Conservation (phyloP, 768 basidiomycete genomes). For the Clavulina sp. region DNA sequence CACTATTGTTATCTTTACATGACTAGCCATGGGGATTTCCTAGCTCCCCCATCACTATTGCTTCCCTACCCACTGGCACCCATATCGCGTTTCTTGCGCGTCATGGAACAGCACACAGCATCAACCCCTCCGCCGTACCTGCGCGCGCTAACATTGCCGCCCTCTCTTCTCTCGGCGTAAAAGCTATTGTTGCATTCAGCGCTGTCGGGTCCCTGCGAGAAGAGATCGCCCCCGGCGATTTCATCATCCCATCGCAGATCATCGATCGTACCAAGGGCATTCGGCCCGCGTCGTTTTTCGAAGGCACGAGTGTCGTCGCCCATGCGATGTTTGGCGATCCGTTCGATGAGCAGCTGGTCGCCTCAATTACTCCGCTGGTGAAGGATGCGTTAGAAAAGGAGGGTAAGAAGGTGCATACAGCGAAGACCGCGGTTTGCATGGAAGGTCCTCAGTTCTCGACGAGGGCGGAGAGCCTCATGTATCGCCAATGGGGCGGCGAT, state of each 20-base stretch:
- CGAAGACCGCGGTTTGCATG: slow-evolving; percentile 86
- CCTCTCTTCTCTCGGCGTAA: slow-evolving; percentile 78
- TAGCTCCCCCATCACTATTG: slow-evolving; percentile 83
- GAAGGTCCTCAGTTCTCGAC: slow-evolving; percentile 97
- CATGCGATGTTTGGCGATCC: slow-evolving; percentile 93
- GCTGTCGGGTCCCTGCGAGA: slow-evolving; percentile 91
- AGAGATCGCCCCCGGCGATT: slow-evolving; percentile 80
- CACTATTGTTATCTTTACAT: not conserved
- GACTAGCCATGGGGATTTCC: slow-evolving; percentile 90
- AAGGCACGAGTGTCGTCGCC: slow-evolving; percentile 63
- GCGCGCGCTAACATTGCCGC: slow-evolving; percentile 88
- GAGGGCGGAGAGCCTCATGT: slow-evolving; percentile 91
- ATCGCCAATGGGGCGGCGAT: slow-evolving; percentile 80
- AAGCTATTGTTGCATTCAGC: slow-evolving; percentile 81
- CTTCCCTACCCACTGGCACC: slow-evolving; percentile 62
- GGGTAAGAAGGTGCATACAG: slow-evolving; percentile 52
- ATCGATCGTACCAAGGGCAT: slow-evolving; percentile 94
- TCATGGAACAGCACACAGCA: slow-evolving; percentile 67
- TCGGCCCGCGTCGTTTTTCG: slow-evolving; percentile 77
- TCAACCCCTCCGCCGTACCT: slow-evolving; percentile 68
- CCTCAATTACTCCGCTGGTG: slow-evolving; percentile 51
- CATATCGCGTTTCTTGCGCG: slow-evolving; percentile 81
- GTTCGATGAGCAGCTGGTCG: slow-evolving; percentile 46
- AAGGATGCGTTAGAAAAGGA: slow-evolving; percentile 36
- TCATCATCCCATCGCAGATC: slow-evolving; percentile 76